These are phyloP conservation scores for Starmerella davenportii DNA, from an alignment of 805 yeast genomes.

Conservation along the genomic window DNA sequence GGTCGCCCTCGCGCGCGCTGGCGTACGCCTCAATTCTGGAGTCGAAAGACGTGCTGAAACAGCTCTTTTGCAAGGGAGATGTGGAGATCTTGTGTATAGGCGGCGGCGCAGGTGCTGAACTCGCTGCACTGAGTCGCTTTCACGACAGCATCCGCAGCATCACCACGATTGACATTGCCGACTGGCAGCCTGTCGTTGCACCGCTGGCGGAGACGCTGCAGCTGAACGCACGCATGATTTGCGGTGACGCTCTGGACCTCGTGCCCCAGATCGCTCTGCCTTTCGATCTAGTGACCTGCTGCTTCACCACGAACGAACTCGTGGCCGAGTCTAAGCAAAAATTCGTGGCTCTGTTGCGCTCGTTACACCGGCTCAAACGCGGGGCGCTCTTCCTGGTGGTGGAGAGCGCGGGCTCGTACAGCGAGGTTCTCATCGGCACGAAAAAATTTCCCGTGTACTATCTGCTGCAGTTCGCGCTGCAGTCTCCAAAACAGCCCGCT, in stretches of 20 bases:
- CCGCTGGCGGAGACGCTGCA: constrained; percentile 30
- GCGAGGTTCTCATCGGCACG: constrained; percentile 57
- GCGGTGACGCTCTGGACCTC: constrained; percentile 16
- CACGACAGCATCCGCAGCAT: constrained; percentile 26
- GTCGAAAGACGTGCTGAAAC: constrained; percentile 28
- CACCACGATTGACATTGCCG: constrained; percentile 56
- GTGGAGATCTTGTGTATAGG: constrained; percentile 43
- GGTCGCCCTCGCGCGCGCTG: constrained; percentile 73
- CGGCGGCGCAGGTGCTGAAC: constrained; percentile 82
- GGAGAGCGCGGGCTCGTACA: constrained; percentile 82
- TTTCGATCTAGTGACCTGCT: constrained; percentile 39
- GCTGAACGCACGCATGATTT: constrained; percentile 24
- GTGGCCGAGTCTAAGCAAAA: constrained; percentile 49
- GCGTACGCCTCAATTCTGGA: constrained; percentile 52
- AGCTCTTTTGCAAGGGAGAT: constrained; percentile 14
- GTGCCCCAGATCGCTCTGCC: constrained; percentile 2
- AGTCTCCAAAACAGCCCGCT: constrained; percentile 27
- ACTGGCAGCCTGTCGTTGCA: constrained; percentile 44
- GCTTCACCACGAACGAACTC: constrained; percentile 77
- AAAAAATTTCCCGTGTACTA: constrained; percentile 71
- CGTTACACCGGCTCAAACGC: constrained; percentile 30
- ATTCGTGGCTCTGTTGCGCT: constrained; percentile 42
- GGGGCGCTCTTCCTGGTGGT: constrained; percentile 51
- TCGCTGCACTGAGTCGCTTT: constrained; percentile 32
- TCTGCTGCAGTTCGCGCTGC: constrained; percentile 51